Base-by-base conservation (phyloP, 1,139 yeast species). In the Geotrichum klebahnii region DNA sequence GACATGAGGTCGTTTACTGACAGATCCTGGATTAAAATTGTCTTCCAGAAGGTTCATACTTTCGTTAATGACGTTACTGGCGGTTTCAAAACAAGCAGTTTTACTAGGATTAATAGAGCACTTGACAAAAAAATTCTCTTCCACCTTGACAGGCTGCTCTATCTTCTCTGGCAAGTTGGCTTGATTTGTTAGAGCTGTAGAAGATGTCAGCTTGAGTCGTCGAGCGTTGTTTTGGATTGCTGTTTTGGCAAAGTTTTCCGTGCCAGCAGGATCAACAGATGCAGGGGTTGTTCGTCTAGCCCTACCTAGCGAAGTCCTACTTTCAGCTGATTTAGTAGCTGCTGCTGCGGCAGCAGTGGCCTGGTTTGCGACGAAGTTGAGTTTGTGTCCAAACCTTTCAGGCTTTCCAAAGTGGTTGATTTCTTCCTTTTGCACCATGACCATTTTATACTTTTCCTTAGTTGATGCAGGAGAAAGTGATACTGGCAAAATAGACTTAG, bases 391-490 rank as follows among this genome's bases (percentile, higher is more conserved):
- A 9, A 17, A n/a, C 19, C 37, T 6, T 8, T n/a, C 8, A 8
- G 37, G 19, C 37, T 33, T n/a, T n/a, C 16, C 29, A 28, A n/a
- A 28, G 5, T 24, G 24, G 16, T 45, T 37, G 29, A 52, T 43
- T 24, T 53, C 55, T 37, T 57, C 57, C 32, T 56, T 57, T 29
- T 61, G 59, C 29, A 66, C 61, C 53, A 61, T 60, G 23, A 69
- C 66, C 59, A 87, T 95, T 67, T 83, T 84, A 68, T 90, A 90
- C 69, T 90, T 90, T 67, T 77, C 82, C 66, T 82, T 84, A 46
- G 96, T 88, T 60, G 89, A 90, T 58, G 92, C 92, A 14, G 97
- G 97, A 26, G 97, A 89, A 62, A 90, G 76, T 1, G 96, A 85
- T 59, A 82, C 84, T 38, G 97, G 97, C 59, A 90, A 74, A 58